These are phyloP conservation scores for Grosmannia clavigera DNA, from an alignment of 2,329 filamentous ascomycete genomes.

Conservation along the genomic window DNA sequence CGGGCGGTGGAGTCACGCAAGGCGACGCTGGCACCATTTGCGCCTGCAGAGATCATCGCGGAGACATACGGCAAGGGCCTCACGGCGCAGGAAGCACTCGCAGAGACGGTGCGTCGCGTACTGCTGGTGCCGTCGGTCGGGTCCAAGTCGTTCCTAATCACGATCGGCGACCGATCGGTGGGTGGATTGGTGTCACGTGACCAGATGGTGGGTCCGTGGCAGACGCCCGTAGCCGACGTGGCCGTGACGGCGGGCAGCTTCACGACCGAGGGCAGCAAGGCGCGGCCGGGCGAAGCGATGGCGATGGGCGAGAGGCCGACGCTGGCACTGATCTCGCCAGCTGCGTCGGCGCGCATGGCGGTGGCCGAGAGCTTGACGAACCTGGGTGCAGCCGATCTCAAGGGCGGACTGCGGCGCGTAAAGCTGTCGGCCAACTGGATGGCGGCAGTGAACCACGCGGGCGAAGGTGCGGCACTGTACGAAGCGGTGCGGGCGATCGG, in stretches of 20 bases:
- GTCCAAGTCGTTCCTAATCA: conserved; percentile 96
- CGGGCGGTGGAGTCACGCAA: conserved; percentile 60
- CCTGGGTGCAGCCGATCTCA: conserved; percentile 61
- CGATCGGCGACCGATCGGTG: conserved; percentile 85
- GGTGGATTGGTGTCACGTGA: conserved; percentile 81
- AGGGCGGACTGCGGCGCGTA: conserved; percentile 57
- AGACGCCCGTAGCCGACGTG: conserved; percentile 85
- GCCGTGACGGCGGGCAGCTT: conserved; percentile 83
- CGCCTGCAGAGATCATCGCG: conserved; percentile 52
- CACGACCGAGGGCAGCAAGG: conserved; percentile 49
- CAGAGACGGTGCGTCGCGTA: conserved; percentile 65
- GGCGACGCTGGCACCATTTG: conserved; percentile 56
- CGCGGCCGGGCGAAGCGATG: conserved; percentile 87
- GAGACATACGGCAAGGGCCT: conserved; percentile 46
- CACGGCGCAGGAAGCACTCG: conserved; percentile 38
- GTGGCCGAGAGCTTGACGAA: conserved; percentile 92
- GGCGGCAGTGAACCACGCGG: conserved; percentile 87
- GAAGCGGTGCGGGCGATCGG: conserved; percentile 90
- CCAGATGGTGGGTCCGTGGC: conserved; percentile 95
- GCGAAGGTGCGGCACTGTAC: conserved; percentile 84
- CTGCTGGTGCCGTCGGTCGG: conserved; percentile 79
- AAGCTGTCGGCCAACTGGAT: conserved; percentile 97
- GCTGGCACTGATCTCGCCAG: conserved; percentile 77
- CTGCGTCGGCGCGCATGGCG: conserved; percentile 89
- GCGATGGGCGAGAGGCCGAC: conserved; percentile 89